Evolutionary conservation across 2,329 filamentous ascomycete species (phyloP), one percentile per base, ranked within the genome.

Genomic region (Alternaria angustiovoidea): DNA sequence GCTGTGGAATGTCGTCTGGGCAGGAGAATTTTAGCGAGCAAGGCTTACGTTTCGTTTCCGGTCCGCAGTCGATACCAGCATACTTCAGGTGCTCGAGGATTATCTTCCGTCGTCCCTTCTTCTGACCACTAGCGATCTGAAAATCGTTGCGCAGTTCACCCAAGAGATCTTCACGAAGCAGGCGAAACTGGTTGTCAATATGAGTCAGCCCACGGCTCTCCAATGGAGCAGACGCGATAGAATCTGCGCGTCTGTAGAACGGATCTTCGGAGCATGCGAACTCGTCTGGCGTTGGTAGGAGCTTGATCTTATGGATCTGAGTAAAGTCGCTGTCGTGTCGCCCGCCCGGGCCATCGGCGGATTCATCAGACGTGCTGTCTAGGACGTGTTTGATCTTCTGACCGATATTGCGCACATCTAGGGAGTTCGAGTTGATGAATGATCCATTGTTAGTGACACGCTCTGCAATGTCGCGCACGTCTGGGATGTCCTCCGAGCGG

Each of bases 301-400:
- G 87, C 2, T 84, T 78, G 34, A 92, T 87, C 0, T 87, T 60
- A 0, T 86, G 82, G 65, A 88, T 89, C 63, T 91, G 82, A 1
- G 69, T 79, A 69, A 85, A 85, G 66, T 93, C 91, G 54, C 94
- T 94, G 73, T 93, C 89, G 64, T 94, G 90, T 0, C 91, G 84
- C 0, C 89, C 89, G 0, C 91, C 91, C 0, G 89, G 84, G 5
- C 70, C 69, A 39, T 68, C 65, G 3, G 42, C 32, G 6, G 43
- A 26, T 7, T 73, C 88, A 72, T 34, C 85, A 74, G 26, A 86
- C 3, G 88, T 77, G 39, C 88, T 83, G 0, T 84, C 78, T 0
- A 78, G 56, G 8, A 41, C 77, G 71, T 36, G 79, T 77, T 22
- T 82, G 73, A 61, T 87, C 78, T 26, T 93, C 58, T 57, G 84